A percentile compares a stretch with the other conserved stretches of the same genome.
Conservation (phyloP, 2,329 filamentous ascomycete genomes). For the Fusarium acutatum region DNA sequence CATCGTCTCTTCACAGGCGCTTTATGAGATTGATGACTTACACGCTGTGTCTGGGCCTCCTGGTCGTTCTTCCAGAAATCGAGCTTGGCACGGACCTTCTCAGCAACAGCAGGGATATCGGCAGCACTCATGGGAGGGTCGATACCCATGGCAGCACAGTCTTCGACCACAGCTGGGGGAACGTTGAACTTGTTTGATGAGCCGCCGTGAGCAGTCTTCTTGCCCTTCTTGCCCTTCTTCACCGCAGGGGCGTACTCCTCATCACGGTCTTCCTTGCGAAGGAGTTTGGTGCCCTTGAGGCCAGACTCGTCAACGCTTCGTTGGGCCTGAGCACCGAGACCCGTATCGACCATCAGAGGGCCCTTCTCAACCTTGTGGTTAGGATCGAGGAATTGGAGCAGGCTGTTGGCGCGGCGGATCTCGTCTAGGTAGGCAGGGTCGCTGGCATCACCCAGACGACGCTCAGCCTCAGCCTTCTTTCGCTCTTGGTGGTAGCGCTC, state of each 20-base stretch:
- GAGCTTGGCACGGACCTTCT: constrained; percentile 94
- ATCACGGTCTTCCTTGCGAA: constrained; percentile 87
- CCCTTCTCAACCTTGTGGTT: constrained; percentile 72
- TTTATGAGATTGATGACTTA: constrained; percentile 58
- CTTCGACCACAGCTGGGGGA: constrained; percentile 90
- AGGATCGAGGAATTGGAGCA: constrained; percentile 93
- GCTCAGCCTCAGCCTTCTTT: constrained; percentile 78
- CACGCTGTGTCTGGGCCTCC: constrained; percentile 86
- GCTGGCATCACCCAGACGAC: constrained; percentile 81
- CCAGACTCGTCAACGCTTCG: constrained; percentile 86
- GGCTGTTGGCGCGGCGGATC: constrained; percentile 85
- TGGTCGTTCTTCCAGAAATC: constrained; percentile 92
- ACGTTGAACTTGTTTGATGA: constrained; percentile 75
- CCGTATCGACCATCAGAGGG: constrained; percentile 70
- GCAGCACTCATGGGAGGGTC: constrained; percentile 87
- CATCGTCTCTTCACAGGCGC: background rate
- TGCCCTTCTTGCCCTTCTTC: constrained; percentile 90
- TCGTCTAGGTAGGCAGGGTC: constrained; percentile 92
- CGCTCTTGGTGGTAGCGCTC: constrained; percentile 75
- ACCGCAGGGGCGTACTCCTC: constrained; percentile 85
- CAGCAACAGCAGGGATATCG: constrained; percentile 80
- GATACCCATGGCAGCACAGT: constrained; percentile 83
- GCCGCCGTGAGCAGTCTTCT: constrained; percentile 64
- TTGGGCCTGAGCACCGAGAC: constrained; percentile 79
- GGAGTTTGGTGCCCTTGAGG: constrained; percentile 84